Evolutionary conservation across 495 filamentous ascomycete genomes (phyloP), one percentile per base, ranked within the genome.

Genomic region (Aspergillus indologenus): DNA sequence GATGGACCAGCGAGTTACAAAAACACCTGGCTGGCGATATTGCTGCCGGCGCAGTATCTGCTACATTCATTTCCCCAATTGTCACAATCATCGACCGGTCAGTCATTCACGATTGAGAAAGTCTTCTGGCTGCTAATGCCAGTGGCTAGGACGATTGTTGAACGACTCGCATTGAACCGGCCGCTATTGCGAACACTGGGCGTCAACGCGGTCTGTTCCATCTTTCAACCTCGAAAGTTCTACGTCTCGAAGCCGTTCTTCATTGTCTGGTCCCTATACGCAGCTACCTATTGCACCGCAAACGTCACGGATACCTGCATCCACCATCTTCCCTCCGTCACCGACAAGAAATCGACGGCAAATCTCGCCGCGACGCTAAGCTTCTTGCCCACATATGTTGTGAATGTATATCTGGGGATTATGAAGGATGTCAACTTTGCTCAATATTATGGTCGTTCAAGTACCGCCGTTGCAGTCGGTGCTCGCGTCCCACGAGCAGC

Each of bases 401-500:
- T 73, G 18, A 76, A 76, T 34, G 68, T 76, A 5, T 71, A 69
- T 6, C 44, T 76, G 22, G 73, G 67, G 0, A 58, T 76, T 18
- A 71, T 66, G 70, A 76, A 76, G 47, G 73, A 76, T 53, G 65
- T 74, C 21, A 61, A 65, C 21, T 76, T 72, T 62, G 71, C 72
- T 2, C 55, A 72, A 31, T 52, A 66, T 20, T 76, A 71, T 26
- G 70, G 71, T 20, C 60, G 50, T 19, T 15, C 47, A 4, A 53
- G 44, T 15, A 49, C 18, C 3, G 50, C 50, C 21, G 40, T 61
- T n/a, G 40, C 60, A 19, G 60, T 66, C 18, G 58, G 56, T 20
- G 45, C 51, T 19, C 53, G 60, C 19, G 50, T 63, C 7, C 61
- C 69, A 4, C 57, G 52, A 23, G 54, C 66, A 5, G 69, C 65